Base-by-base conservation (phyloP, 345 rosid species). In the Garcia nutans region DNA sequence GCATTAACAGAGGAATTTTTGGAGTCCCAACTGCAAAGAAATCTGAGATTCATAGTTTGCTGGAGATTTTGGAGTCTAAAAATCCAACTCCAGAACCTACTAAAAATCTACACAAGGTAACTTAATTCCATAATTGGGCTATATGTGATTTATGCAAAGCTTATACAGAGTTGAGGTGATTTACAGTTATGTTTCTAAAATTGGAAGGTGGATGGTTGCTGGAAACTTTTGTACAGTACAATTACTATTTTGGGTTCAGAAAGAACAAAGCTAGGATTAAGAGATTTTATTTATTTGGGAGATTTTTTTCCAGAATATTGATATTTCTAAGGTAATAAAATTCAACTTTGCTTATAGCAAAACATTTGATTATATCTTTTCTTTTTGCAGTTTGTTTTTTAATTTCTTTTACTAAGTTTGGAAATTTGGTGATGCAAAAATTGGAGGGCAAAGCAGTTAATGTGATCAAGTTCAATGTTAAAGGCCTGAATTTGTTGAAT, bases 401-500 rank as follows among this genome's bases (percentile, higher is more conserved):
- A n/a, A 59, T 3, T 59, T 22, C 24, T 73, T 70, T 71, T 24
- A 76, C 82, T 85, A 71, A 83, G 56, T 75, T 70, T 80, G 52
- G 68, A 20, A 65, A 2, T 83, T 84, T 78, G 62, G 41, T 79
- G 75, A 68, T 81, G 83, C 75, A 24, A 74, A 71, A 83, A 85
- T 50, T 85, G 82, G 88, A 93, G 99, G 92, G 94, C 61, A 93
- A 93, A 90, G 96, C 97, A 76, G 93, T 88, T 65, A 91, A 93
- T 73, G 89, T 93, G 82, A 90, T 95, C 72, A 86, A 90, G 85
- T 95, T 95, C 86, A 88, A 87, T 77, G 97, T 85, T 24, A 87
- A 89, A 60, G 99, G 97, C 68, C 60, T 93, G 81, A 93, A 82
- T 78, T 61, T 91, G 82, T 84, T 86, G 56, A 88, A 86, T 50